These are phyloP conservation scores for Pyracantha coccinea DNA, from an alignment of 331 rosid species.

Conservation along the genomic window DNA sequence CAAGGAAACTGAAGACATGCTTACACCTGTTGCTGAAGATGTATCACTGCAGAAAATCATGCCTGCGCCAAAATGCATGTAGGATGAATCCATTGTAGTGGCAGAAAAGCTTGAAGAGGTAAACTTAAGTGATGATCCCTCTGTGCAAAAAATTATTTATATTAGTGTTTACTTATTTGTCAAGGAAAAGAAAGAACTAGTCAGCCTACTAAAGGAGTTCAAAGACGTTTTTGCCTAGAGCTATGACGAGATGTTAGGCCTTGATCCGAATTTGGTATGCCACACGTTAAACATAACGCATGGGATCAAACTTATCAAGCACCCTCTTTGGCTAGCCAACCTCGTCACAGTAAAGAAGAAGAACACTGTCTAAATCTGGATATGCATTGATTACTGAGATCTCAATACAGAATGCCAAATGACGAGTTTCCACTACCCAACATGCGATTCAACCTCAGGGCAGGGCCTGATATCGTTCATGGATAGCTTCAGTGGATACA, in stretches of 20 bases:
- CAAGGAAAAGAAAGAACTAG: background rate
- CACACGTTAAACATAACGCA: background rate
- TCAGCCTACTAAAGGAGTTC: background rate
- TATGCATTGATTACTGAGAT: too few species aligned
- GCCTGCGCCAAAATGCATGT: too few species aligned
- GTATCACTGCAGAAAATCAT: too few species aligned
- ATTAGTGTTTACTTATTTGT: background rate
- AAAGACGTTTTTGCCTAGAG: background rate
- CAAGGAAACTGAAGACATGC: too few species aligned
- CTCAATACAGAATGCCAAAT: too few species aligned
- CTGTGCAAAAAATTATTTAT: background rate
- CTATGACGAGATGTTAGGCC: background rate
- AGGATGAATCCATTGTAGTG: too few species aligned
- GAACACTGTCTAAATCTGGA: too few species aligned
- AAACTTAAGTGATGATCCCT: background rate
- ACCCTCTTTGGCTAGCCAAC: background rate
- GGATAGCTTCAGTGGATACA: too few species aligned
- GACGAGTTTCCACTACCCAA: too few species aligned
- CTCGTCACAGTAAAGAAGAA: background rate
- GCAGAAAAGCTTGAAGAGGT: too few species aligned
- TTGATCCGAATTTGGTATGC: background rate
- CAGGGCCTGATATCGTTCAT: too few species aligned
- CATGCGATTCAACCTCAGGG: too few species aligned
- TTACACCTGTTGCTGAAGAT: fast-evolving
- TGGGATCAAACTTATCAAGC: background rate